Evolutionary conservation across 2,329 filamentous ascomycete species (phyloP).

Genomic region (Tolypocladium ovalisporum): DNA sequence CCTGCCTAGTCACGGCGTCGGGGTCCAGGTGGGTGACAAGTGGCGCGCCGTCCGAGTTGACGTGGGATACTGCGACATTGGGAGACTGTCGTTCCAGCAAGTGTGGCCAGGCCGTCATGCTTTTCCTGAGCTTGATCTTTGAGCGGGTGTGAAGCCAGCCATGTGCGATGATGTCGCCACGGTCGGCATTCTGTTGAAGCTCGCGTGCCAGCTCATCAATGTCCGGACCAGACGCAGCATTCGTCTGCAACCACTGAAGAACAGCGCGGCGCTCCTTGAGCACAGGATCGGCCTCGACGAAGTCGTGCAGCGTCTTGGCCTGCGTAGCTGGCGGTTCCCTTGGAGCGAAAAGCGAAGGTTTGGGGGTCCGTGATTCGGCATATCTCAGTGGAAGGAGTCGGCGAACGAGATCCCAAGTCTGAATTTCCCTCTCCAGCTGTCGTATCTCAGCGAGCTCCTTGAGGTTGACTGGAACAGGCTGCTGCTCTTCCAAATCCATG

Average conservation of each 20-base stretch:
- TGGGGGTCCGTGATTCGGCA: constrained; percentile 16
- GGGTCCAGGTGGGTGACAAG: constrained; percentile 85
- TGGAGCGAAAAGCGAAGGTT: constrained; percentile 15
- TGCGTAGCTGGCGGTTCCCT: constrained; percentile 13
- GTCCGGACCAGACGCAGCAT: constrained; percentile 57
- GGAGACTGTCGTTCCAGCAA: constrained; percentile 52
- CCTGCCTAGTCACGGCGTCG: constrained; percentile 75
- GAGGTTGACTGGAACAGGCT: not conserved
- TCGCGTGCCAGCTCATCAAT: constrained; percentile 69
- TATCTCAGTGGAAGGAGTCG: constrained; percentile 64
- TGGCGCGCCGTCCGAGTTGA: constrained; percentile 49
- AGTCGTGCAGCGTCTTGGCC: constrained; percentile 49
- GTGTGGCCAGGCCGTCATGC: constrained; percentile 56
- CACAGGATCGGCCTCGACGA: constrained; percentile 59
- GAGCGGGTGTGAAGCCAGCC: constrained; percentile 90
- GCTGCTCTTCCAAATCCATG: constrained; percentile 43
- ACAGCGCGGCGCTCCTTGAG: constrained; percentile 72
- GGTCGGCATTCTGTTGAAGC: constrained; percentile 63
- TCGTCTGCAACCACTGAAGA: constrained; percentile 77
- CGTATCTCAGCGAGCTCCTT: constrained; percentile 13
- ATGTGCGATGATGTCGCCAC: constrained; percentile 72
- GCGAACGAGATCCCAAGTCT: constrained; percentile 81
- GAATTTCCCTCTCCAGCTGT: constrained; percentile 69
- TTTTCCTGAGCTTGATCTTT: constrained; percentile 83
- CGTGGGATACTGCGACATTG: constrained; percentile 42